Evolutionary conservation across 1,284 basidiomycete species (phyloP).

Genomic region (Marasmius oreades): DNA sequence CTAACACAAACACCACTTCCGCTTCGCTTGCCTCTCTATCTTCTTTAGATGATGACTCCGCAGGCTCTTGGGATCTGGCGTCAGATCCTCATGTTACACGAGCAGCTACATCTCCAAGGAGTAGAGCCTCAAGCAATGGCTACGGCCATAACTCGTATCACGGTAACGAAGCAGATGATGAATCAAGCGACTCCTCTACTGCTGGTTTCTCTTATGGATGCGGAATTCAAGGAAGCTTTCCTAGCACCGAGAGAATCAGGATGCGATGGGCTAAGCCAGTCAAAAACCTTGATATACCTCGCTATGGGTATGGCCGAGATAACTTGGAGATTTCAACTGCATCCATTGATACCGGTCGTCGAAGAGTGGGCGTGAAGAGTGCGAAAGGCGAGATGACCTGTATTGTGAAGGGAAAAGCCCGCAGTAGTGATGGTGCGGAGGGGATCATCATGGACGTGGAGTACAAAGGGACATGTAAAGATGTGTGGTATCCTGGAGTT

Average conservation of each 20-base stretch:
- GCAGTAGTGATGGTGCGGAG: slow-evolving; percentile 38
- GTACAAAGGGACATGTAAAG: slow-evolving; percentile 69
- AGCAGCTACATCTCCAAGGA: neutral
- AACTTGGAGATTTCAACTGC: slow-evolving; percentile 29
- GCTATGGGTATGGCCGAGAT: neutral
- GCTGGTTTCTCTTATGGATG: slow-evolving; percentile 57
- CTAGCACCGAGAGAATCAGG: slow-evolving; percentile 68
- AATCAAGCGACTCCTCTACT: slow-evolving; percentile 69
- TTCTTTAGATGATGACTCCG: slow-evolving; percentile 61
- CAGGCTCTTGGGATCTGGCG: slow-evolving; percentile 66
- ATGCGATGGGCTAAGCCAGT: slow-evolving; percentile 73
- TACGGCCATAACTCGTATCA: slow-evolving; percentile 56
- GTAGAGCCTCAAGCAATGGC: slow-evolving; percentile 36
- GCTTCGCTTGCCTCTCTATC: slow-evolving; percentile 71
- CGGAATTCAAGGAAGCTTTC: slow-evolving; percentile 73
- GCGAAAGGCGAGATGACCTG: slow-evolving; percentile 65
- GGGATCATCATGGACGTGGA: slow-evolving; percentile 68
- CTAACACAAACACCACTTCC: slow-evolving; percentile 38
- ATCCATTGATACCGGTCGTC: slow-evolving; percentile 46
- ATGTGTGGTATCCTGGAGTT: slow-evolving; percentile 76
- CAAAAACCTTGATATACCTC: slow-evolving; percentile 25
- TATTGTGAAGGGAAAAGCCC: slow-evolving; percentile 47
- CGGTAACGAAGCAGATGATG: slow-evolving; percentile 70
- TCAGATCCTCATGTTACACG: slow-evolving; percentile 75
- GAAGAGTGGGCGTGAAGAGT: slow-evolving; percentile 63